Evolutionary conservation across 768 basidiomycete genomes (phyloP).

Genomic region (Crepidotus variabilis): DNA sequence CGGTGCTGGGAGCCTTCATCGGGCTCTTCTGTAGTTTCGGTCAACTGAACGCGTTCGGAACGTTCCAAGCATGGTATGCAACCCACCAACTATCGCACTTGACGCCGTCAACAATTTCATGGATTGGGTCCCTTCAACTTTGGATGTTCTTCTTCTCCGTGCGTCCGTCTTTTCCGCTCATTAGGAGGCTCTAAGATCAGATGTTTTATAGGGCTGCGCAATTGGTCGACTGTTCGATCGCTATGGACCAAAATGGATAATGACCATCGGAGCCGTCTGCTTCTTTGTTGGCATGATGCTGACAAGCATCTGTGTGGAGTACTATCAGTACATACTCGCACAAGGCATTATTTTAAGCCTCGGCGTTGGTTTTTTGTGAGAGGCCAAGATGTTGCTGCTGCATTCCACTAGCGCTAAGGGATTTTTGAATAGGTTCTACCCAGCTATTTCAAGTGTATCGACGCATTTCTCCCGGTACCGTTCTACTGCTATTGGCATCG

Average conservation of each 20-base stretch:
- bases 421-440: conserved; percentile 54
- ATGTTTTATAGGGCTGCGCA: conserved; percentile 46
- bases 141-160: conserved; percentile 72
- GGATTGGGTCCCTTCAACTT: conserved; percentile 69
- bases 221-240: conserved; percentile 59
- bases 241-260: conserved; percentile 53
- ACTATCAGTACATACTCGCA: conserved; percentile 57
- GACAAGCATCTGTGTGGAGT: conserved; percentile 53
- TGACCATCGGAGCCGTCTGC: conserved; percentile 47
- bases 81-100: conserved; percentile 50
- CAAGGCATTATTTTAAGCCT: conserved; percentile 68
- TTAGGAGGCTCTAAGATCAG: neutral
- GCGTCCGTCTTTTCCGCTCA: conserved; percentile 15
- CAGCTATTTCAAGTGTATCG: conserved; percentile 60
- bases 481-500: conserved; percentile 70
- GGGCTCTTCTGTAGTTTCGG: conserved; percentile 71
- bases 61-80: conserved; percentile 67
- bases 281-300: conserved; percentile 51
- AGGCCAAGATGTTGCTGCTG: conserved; percentile 10
- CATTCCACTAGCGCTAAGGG: neutral
- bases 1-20: conserved; percentile 61
- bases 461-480: conserved; percentile 64
- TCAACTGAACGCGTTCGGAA: conserved; percentile 69
- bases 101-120: conserved; percentile 56
- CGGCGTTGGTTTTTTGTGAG: conserved; percentile 62